A percentile compares a stretch with the other conserved stretches of the same genome.
These are phyloP conservation scores for Penicillium verrucosum DNA, from an alignment of 2,329 filamentous ascomycete species.

Conservation along the genomic window DNA sequence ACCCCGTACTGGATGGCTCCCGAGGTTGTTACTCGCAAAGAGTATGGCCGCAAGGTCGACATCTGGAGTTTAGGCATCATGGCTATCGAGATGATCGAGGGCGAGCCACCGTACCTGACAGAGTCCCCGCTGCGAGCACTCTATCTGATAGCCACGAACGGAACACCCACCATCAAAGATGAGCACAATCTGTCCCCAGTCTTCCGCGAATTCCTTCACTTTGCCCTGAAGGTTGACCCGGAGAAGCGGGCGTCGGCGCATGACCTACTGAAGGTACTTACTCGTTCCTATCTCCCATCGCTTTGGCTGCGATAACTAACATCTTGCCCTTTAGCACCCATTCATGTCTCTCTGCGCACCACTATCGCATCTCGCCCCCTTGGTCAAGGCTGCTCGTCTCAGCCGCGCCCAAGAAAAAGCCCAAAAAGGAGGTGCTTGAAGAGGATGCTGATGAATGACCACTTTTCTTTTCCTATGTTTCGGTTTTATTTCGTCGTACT, in stretches of 20 bases:
- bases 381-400: constrained; percentile 80
- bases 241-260: constrained; percentile 95
- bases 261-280: constrained; percentile 76
- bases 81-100: constrained; percentile 99
- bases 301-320: constrained; percentile 14
- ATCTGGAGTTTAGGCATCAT: constrained; percentile 99
- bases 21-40: constrained; percentile 93
- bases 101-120: constrained; percentile 93
- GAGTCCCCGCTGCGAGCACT: constrained; percentile 90
- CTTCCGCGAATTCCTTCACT: constrained; percentile 87
- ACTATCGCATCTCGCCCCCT: constrained; percentile 72
- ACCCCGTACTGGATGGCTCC: constrained; percentile 99
- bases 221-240: constrained; percentile 93
- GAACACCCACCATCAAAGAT: constrained; percentile 92
- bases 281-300: background rate
- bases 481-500: constrained; percentile 23
- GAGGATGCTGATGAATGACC: constrained; percentile 44
- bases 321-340: constrained; percentile 57
- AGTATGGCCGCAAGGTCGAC: constrained; percentile 97
- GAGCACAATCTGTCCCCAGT: constrained; percentile 75
- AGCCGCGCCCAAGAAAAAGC: constrained; percentile 83
- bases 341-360: constrained; percentile 77
- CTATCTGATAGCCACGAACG: constrained; percentile 95
- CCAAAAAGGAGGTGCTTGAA: constrained; percentile 57
- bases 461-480: constrained; percentile 13